Percentiles rank a stretch among this genome's conserved stretches.
Evolutionary conservation across 2,329 filamentous ascomycete genomes (phyloP).

Genomic region (Fusarium odoratissimum): DNA sequence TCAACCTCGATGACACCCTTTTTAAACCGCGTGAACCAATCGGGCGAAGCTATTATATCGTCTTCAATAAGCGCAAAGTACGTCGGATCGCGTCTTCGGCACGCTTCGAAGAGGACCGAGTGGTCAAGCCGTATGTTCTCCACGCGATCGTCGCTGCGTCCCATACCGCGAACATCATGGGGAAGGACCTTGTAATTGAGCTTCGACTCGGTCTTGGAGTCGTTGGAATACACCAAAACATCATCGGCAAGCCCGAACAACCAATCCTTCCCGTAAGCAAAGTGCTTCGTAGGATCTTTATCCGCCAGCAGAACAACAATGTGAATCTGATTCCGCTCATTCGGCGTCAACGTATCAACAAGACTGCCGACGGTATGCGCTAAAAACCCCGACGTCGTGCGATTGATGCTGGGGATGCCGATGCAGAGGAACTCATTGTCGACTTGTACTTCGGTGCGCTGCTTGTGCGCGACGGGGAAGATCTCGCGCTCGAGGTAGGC

Average conservation of each 20-base stretch:
- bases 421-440: constrained; percentile 44
- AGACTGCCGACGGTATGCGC: constrained; percentile 48
- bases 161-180: constrained; percentile 39
- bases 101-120: constrained; percentile 49
- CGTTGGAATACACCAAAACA: constrained; percentile 47
- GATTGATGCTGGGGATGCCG: constrained; percentile 52
- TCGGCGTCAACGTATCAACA: constrained; percentile 46
- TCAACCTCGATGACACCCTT: constrained; percentile 47
- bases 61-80: constrained; percentile 55
- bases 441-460: constrained; percentile 13
- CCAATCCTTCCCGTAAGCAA: constrained; percentile 49
- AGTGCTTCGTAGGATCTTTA: constrained; percentile 46
- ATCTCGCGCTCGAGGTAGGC: constrained; percentile 35
- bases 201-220: not conserved
- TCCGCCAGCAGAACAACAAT: constrained; percentile 52
- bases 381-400: constrained; percentile 47
- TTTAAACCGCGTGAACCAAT: constrained; percentile 49
- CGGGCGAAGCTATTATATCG: constrained; percentile 50
- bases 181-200: constrained; percentile 29
- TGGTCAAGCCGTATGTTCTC: constrained; percentile 52
- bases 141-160: constrained; percentile 45
- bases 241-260: constrained; percentile 49
- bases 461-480: constrained; percentile 15
- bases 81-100: constrained; percentile 42
- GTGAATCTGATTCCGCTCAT: constrained; percentile 48